A percentile compares a stretch with the other conserved stretches of the same genome.
Evolutionary conservation across 192 early-diverging fungal species (phyloP).

Genomic region (Linnemannia elongata): DNA sequence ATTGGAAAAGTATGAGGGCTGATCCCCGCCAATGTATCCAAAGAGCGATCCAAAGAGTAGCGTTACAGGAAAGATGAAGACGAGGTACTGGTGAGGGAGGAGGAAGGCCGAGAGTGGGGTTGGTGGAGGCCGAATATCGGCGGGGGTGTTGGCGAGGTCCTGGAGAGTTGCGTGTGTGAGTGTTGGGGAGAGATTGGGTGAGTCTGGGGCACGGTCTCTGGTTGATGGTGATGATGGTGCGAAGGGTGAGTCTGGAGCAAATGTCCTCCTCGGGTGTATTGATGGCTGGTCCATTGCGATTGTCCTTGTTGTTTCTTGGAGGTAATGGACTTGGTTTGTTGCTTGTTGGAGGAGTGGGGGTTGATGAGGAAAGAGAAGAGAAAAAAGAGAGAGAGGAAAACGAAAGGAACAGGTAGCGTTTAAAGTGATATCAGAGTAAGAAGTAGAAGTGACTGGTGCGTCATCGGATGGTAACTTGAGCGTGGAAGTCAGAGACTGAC

Average conservation of each 20-base stretch:
- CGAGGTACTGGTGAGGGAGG: constrained; percentile 36
- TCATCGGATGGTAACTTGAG: not conserved
- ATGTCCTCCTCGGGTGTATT: constrained; percentile 23
- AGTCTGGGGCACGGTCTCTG: constrained; percentile 19
- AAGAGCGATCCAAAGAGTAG: constrained; percentile 36
- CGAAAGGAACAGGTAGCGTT: not conserved
- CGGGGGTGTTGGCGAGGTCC: not conserved
- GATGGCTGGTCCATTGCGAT: constrained; percentile 13
- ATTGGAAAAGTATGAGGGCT: constrained; percentile 67
- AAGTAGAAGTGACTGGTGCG: not conserved
- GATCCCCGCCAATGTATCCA: constrained; percentile 23
- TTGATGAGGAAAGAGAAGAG: not conserved
- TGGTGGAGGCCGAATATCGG: not conserved
- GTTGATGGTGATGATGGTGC: not conserved
- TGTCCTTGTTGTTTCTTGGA: not conserved
- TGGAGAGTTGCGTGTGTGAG: constrained; percentile 11
- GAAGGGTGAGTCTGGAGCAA: not conserved
- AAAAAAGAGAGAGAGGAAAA: not conserved
- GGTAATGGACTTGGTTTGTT: not conserved
- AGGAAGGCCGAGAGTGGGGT: constrained; percentile 8
- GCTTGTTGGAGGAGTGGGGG: not conserved
- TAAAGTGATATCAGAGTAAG: not conserved
- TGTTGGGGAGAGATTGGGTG: constrained; percentile 15
- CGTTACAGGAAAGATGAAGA: constrained; percentile 38
- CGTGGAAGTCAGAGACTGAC: too few species aligned